A percentile compares a stretch with the other conserved stretches of the same genome.
phyloP scores from a whole-genome alignment of 2,329 filamentous ascomycete genomes.

The Colletotrichum sp. region DNA sequence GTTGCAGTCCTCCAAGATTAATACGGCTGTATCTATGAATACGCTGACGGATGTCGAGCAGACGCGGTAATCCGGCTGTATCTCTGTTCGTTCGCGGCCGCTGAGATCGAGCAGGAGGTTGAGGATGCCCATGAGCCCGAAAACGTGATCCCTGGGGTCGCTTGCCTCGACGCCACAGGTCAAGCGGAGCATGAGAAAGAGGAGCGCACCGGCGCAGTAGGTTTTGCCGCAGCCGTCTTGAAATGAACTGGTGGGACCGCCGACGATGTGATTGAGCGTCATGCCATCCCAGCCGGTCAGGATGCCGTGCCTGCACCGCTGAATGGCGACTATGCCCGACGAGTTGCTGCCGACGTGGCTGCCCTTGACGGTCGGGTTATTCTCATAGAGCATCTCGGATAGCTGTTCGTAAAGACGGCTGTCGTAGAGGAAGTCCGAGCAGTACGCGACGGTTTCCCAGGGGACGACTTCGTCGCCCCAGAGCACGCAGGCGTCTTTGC shows the following conservation, averaged over 20 bases:
- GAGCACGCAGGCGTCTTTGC: slow-evolving; percentile 11
- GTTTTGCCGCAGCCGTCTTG: neutral
- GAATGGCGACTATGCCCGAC: slow-evolving; percentile 8
- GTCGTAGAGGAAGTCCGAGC: slow-evolving; percentile 9
- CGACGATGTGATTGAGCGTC: slow-evolving; percentile 2
- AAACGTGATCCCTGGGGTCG: slow-evolving; percentile 21
- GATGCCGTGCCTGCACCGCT: neutral
- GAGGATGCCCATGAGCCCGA: slow-evolving; percentile 21
- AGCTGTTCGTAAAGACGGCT: slow-evolving; percentile 7
- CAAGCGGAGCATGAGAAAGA: slow-evolving; percentile 16
- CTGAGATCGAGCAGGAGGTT: slow-evolving; percentile 6
- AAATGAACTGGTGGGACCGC: neutral
- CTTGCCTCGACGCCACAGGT: slow-evolving; percentile 21
- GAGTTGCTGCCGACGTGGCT: neutral
- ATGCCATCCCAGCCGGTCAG: neutral
- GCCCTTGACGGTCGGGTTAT: neutral
- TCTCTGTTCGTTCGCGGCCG: neutral
- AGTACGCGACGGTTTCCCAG: slow-evolving; percentile 11
- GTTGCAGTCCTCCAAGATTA: slow-evolving; percentile 15
- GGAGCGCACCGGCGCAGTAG: slow-evolving; percentile 1
- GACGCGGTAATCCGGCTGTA: neutral
- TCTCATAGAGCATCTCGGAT: slow-evolving; percentile 1
- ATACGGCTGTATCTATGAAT: neutral
- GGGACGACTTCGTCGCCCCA: slow-evolving; percentile 11
- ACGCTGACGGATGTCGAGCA: neutral